Evolutionary conservation across 306 rosid genomes (phyloP), one percentile per base, ranked within the genome.

Genomic region (Pachyrhizus erosus): DNA sequence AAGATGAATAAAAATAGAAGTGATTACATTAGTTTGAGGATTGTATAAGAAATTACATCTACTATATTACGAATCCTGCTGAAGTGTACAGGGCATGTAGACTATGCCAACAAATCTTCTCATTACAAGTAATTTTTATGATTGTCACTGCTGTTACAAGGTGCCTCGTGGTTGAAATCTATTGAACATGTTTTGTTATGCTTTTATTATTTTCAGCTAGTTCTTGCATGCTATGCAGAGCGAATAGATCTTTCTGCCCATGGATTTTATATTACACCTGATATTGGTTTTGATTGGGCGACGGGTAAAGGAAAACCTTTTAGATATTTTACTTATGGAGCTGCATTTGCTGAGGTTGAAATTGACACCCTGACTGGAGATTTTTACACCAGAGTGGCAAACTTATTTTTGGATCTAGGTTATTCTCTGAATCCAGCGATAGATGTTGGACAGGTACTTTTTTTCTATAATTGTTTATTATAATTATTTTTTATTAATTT

Each of bases 211-310:
- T 88, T 80, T 83, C 98, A 93, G 98, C 89, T 96, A 68, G 99
- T 82, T 34, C 14, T 5, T 75, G 97, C 97, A 54, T 96, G 99
- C 96, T 93, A 92, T 69, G 86, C 45, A 48, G 93, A 83, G 78
- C 92, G 96, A 65, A 89, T 93, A 72, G 99, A 96, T 86, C 99
- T 96, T 79, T 96, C 94, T 72, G 99, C 98, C n/a, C 98, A 93
- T 76, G 99, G 99, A 39, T 96, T 96, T 86, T 84, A 88, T 87
- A 91, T 93, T 65, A 82, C 90, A 65, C 99, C 99, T 39, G 97
- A 96, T 27, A 87, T 93, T 76, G 96, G 86, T 83, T 96, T 90
- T 91, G 97, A 96, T 83, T 93, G 98, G 99, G 37, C 5, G 4
- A 88, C 88, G 80, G 96, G 86, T 76, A 87, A 91, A 88, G 99